Conservation (phyloP, 2,329 filamentous ascomycete genomes). For the Penicillium vulpinum region DNA sequence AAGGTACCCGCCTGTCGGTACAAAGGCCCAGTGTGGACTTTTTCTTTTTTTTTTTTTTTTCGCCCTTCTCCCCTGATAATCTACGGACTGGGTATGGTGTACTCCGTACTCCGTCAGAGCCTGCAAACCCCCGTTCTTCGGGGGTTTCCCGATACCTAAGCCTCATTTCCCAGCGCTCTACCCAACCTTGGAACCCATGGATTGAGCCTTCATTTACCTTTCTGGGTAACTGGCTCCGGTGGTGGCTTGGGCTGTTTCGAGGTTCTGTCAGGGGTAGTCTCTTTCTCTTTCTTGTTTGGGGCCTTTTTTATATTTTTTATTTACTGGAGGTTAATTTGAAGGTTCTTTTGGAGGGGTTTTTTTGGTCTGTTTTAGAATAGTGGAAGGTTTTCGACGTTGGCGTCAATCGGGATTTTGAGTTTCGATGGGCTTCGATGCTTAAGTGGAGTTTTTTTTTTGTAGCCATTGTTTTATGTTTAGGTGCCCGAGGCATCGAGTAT, state of each 20-base stretch:
- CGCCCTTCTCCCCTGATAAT: not conserved
- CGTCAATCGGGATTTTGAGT: not conserved
- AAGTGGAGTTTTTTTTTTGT: no score
- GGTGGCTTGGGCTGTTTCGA: not conserved
- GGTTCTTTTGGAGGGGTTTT: no score
- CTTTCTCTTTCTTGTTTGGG: not conserved
- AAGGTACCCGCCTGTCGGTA: slow-evolving; percentile 22
- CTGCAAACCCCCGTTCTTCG: not conserved
- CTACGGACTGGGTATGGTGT: not conserved
- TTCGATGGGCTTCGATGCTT: not conserved
- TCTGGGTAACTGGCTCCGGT: not conserved
- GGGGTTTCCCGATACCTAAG: not conserved
- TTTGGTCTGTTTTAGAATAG: no score
- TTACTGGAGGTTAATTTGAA: no score
- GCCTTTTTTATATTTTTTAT: not conserved
- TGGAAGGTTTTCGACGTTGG: not conserved
- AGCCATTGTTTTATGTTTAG: no score
- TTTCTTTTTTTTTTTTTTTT: not conserved
- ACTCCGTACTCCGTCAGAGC: no score
- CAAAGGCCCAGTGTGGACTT: not conserved
- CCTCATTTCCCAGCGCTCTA: not conserved
- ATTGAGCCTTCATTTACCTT: not conserved
- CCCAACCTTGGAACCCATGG: not conserved
- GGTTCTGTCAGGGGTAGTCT: not conserved
- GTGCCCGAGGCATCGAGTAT: not conserved